phyloP scores from a whole-genome alignment of 2,329 filamentous ascomycete species.

The Phaeomoniella chlamydospora region DNA sequence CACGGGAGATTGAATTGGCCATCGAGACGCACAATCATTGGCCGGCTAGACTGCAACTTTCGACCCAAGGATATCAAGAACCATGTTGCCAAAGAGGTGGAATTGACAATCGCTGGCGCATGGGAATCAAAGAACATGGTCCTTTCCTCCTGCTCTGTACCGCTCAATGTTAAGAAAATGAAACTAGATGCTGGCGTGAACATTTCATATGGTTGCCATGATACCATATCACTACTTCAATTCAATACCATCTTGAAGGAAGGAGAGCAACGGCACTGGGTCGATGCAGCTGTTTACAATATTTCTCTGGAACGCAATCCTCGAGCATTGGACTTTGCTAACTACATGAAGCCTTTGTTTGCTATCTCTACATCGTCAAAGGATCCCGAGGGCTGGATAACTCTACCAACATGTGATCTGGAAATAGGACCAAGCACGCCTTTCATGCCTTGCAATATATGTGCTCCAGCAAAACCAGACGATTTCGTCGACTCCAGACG shows the following conservation, averaged over 20 bases:
- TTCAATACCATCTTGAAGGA: not conserved
- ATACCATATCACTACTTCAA: not conserved
- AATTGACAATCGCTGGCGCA: not conserved
- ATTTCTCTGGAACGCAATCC: not conserved
- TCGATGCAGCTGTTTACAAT: not conserved
- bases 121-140: not conserved
- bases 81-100: not conserved
- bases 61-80: not conserved
- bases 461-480: slow-evolving; percentile 4
- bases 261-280: not conserved
- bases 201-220: not conserved
- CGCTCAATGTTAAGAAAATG: not conserved
- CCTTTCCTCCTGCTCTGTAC: not conserved
- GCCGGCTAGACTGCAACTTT: not conserved
- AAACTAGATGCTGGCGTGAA: not conserved
- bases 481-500: slow-evolving; percentile 4
- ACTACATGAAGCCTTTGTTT: not conserved
- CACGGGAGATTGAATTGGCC: slow-evolving; percentile 23
- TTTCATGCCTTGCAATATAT: slow-evolving; percentile 6
- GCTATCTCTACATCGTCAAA: not conserved
- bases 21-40: not conserved
- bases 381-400: not conserved
- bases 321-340: not conserved
- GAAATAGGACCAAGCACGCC: too few species aligned
- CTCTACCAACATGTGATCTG: too few species aligned